Evolutionary conservation across 2,329 filamentous ascomycete genomes (phyloP).

Genomic region (Pleomassaria siparia): DNA sequence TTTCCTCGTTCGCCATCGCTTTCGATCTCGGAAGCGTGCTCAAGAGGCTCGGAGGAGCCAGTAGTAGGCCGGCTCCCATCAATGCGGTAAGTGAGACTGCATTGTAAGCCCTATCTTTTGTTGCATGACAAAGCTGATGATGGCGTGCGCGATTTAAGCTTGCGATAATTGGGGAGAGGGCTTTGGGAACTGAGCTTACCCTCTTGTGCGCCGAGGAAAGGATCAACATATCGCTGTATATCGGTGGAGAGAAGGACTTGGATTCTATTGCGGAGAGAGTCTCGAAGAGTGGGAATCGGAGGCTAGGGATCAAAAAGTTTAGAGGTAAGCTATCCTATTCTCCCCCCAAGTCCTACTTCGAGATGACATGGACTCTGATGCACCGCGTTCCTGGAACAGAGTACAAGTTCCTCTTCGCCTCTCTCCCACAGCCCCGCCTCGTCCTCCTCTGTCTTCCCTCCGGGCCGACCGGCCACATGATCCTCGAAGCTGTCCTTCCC

Average conservation of each 20-base stretch:
- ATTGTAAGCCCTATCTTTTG: not conserved
- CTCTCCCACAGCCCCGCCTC: conserved; percentile 52
- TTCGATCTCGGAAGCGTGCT: conserved; percentile 10
- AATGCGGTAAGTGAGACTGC: conserved; percentile 16
- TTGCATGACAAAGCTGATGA: conserved; percentile 7
- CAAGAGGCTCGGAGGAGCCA: conserved; percentile 6
- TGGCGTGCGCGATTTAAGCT: no score
- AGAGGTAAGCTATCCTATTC: conserved; percentile 22
- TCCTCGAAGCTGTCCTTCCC: conserved; percentile 50
- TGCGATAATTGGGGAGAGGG: conserved; percentile 60
- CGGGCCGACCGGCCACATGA: conserved; percentile 50
- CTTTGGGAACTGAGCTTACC: conserved; percentile 63
- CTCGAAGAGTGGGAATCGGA: conserved; percentile 43
- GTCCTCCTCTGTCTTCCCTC: conserved; percentile 58
- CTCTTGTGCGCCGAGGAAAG: conserved; percentile 61
- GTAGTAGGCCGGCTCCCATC: conserved; percentile 15
- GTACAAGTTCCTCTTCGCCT: conserved; percentile 54
- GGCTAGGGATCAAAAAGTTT: conserved; percentile 43
- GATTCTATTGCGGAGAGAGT: conserved; percentile 46
- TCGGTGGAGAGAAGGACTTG: conserved; percentile 55
- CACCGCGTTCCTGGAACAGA: conserved; percentile 23
- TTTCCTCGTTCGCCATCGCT: conserved; percentile 26
- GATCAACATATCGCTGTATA: conserved; percentile 57
- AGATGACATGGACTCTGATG: not conserved
- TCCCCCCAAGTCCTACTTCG: not conserved